Evolutionary conservation across 2,329 filamentous ascomycete species (phyloP).

Genomic region (Apiospora pterosperma): DNA sequence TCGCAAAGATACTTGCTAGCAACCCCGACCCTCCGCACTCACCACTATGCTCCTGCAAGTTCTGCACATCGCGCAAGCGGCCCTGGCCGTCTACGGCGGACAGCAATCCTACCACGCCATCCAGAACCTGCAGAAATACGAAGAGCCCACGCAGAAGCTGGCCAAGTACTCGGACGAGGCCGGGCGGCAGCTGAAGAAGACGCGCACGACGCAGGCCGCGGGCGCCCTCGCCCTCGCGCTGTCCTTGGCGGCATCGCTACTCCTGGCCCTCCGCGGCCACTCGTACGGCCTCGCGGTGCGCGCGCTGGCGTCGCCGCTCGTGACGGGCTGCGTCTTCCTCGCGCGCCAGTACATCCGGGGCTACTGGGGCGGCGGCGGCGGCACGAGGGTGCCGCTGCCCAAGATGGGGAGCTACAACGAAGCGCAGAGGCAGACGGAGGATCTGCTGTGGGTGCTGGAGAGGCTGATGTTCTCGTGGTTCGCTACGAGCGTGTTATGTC

Average conservation of each 20-base stretch:
- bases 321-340: slow-evolving; percentile 13
- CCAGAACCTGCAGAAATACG: slow-evolving; percentile 40
- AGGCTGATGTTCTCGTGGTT: slow-evolving; percentile 19
- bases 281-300: slow-evolving; percentile 13
- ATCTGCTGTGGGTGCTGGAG: slow-evolving; percentile 17
- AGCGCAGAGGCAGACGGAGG: slow-evolving; percentile 18
- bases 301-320: slow-evolving; percentile 13
- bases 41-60: slow-evolving; percentile 23
- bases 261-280: slow-evolving; percentile 12
- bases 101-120: slow-evolving; percentile 39
- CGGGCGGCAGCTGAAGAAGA: slow-evolving; percentile 37
- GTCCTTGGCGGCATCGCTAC: slow-evolving; percentile 16
- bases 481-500: slow-evolving; percentile 14
- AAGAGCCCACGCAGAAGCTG: slow-evolving; percentile 39
- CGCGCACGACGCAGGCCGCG: slow-evolving; percentile 38
- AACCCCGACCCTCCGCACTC: not conserved
- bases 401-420: slow-evolving; percentile 25
- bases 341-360: slow-evolving; percentile 16
- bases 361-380: slow-evolving; percentile 18
- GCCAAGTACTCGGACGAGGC: slow-evolving; percentile 41
- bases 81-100: slow-evolving; percentile 38
- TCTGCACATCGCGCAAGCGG: slow-evolving; percentile 34
- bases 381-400: slow-evolving; percentile 17
- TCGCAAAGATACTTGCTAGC: not conserved
- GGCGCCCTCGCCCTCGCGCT: slow-evolving; percentile 32